phyloP scores from a whole-genome alignment of 2,329 filamentous ascomycete genomes.

The Pseudocercospora musae region DNA sequence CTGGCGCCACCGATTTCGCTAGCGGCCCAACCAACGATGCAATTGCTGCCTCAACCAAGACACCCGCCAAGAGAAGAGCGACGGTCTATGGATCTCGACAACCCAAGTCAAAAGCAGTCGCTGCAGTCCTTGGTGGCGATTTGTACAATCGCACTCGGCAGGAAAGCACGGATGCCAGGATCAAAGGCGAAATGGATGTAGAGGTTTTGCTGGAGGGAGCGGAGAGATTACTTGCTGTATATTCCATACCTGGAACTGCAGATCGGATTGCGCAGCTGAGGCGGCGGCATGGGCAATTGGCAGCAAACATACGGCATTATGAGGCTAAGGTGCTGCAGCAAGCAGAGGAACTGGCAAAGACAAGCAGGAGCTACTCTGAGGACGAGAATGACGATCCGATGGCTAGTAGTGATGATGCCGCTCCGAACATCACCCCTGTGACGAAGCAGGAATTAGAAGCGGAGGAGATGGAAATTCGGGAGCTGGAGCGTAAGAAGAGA shows the following conservation, averaged over 20 bases:
- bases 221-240: slow-evolving; percentile 85
- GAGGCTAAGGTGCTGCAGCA: slow-evolving; percentile 78
- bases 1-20: slow-evolving; percentile 40
- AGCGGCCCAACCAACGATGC: slow-evolving; percentile 10
- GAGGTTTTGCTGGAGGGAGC: slow-evolving; percentile 80
- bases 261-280: slow-evolving; percentile 74
- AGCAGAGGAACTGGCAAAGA: slow-evolving; percentile 68
- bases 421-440: slow-evolving; percentile 41
- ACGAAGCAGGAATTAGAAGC: slow-evolving; percentile 66
- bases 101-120: slow-evolving; percentile 77
- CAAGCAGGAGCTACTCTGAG: slow-evolving; percentile 44
- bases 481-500: slow-evolving; percentile 62
- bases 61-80: slow-evolving; percentile 41
- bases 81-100: slow-evolving; percentile 47
- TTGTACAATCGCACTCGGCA: slow-evolving; percentile 75
- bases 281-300: slow-evolving; percentile 66
- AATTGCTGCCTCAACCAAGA: slow-evolving; percentile 14
- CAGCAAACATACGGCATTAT: slow-evolving; percentile 72
- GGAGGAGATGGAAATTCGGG: slow-evolving; percentile 67
- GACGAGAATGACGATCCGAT: slow-evolving; percentile 33
- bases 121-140: slow-evolving; percentile 81
- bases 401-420: slow-evolving; percentile 48
- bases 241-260: slow-evolving; percentile 73
- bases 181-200: slow-evolving; percentile 74
- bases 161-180: slow-evolving; percentile 49